Conservation (phyloP, 805 yeast species). For the Pichia manshurica region DNA sequence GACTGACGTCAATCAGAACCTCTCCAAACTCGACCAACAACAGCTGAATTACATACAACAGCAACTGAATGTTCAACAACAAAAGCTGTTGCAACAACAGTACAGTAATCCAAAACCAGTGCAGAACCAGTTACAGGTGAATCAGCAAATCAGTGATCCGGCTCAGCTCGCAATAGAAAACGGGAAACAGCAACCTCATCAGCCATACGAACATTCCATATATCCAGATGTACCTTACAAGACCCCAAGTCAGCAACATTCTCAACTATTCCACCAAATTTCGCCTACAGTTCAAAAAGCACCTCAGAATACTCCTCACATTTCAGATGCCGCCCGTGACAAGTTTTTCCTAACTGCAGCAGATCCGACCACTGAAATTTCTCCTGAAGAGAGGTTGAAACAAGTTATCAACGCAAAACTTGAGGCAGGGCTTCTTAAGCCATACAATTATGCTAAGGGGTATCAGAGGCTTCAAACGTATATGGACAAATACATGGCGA, state of each 20-base stretch:
- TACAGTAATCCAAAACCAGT: not conserved
- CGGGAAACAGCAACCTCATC: conserved; percentile 7
- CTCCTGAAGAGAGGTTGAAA: conserved; percentile 88
- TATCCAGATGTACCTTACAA: not conserved
- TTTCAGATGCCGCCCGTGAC: conserved; percentile 78
- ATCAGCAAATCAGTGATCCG: too few species aligned
- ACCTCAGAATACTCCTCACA: conserved; percentile 21
- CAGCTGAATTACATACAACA: conserved; percentile 8
- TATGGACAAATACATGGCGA: conserved; percentile 90
- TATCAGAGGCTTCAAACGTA: conserved; percentile 83
- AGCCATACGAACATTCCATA: not conserved
- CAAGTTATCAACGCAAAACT: conserved; percentile 92
- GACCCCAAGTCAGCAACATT: conserved; percentile 3
- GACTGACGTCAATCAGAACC: not conserved
- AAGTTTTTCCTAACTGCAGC: conserved; percentile 95
- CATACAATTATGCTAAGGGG: conserved; percentile 91
- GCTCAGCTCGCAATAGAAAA: too few species aligned
- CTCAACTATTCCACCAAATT: not conserved
- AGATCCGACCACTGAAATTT: conserved; percentile 89
- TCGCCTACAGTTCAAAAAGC: conserved; percentile 3
- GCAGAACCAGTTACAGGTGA: too few species aligned
- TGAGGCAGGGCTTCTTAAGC: conserved; percentile 88
- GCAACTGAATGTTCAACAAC: conserved; percentile 11
- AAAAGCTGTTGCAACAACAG: conserved; percentile 7
- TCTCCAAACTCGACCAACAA: conserved; percentile 8